Evolutionary conservation across 352 stramenopile genomes (phyloP), one percentile per base, ranked within the genome.

Genomic region (Globisporangium spinosum): DNA sequence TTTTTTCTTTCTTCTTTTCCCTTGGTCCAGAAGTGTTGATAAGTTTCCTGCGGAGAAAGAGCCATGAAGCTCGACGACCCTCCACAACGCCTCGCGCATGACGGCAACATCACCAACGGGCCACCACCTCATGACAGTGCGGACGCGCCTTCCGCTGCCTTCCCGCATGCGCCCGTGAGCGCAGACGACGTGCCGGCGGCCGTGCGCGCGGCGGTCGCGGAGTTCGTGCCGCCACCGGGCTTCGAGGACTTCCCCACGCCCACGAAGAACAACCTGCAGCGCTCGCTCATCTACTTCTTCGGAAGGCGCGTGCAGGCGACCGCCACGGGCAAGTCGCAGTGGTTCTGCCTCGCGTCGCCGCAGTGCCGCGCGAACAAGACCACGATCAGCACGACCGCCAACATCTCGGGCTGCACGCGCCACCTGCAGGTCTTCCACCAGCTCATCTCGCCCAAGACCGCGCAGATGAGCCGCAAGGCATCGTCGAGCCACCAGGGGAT

Each of bases 191-290:
- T 70, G 1, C 57, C 65, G 2, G n/a, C 51, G 29, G 34, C 27
- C 9, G 69, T 74, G 65, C 58, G 40, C 10, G 43, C 23, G 15
- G 69, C 69, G 3, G 65, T 74, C 34, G 53, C 15, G 5, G 35
- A 23, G 32, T 71, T 74, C 55, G 69, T 57, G 45, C 38, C 65
- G 15, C 69, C 69, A 23, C 34, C 40, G 22, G 69, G 69, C n/a
- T 74, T 47, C 49, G 69, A 45, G 40, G 64, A 54, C 22, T 69
- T 74, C 49, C 64, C 69, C 20, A 65, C 47, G 29, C 69, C 64
- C n/a, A 65, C 64, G 54, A 74, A 74, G 58, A 74, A 71, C 65
- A 74, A 68, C 54, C 64, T 68, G 17, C 69, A 74, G 69, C 64
- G 69, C 12, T 74, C 69, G 32, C 64, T 74, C 49, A 71, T 74